These are phyloP conservation scores for Adenanthera pavonina DNA, from an alignment of 306 rosid species.

Conservation along the genomic window DNA sequence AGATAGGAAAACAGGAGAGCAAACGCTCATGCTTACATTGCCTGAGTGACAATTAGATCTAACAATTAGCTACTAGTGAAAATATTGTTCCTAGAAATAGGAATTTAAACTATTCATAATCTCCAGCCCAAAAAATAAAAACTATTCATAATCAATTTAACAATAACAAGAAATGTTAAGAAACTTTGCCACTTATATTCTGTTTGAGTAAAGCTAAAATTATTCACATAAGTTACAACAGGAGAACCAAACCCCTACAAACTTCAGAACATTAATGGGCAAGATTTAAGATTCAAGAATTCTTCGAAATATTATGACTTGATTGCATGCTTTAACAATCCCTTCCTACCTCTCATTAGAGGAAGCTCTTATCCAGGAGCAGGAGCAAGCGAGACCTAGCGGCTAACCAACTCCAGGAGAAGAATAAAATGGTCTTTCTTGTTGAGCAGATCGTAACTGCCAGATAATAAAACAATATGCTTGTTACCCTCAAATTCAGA, in stretches of 20 bases:
- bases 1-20: slow-evolving; percentile 52
- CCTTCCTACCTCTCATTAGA: slow-evolving; percentile 20
- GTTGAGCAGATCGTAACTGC: neutral
- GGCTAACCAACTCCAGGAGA: neutral
- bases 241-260: slow-evolving; percentile 13
- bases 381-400: neutral
- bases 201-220: neutral
- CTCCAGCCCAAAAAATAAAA: neutral
- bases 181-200: neutral
- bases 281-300: neutral
- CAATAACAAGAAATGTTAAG: neutral
- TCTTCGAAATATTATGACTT: slow-evolving; percentile 1
- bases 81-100: slow-evolving; percentile 21
- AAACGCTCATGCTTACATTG: slow-evolving; percentile 57
- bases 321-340: neutral
- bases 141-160: slow-evolving; percentile 11
- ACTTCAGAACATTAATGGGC: neutral
- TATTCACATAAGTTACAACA: neutral
- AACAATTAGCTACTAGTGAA: slow-evolving; percentile 37
- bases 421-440: neutral
- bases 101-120: slow-evolving; percentile 10
- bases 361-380: neutral
- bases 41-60: slow-evolving; percentile 61
- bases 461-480: neutral
- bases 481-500: neutral